Base-by-base conservation (phyloP, 2,329 filamentous ascomycete species). In the Penicillium psychrosexuale region DNA sequence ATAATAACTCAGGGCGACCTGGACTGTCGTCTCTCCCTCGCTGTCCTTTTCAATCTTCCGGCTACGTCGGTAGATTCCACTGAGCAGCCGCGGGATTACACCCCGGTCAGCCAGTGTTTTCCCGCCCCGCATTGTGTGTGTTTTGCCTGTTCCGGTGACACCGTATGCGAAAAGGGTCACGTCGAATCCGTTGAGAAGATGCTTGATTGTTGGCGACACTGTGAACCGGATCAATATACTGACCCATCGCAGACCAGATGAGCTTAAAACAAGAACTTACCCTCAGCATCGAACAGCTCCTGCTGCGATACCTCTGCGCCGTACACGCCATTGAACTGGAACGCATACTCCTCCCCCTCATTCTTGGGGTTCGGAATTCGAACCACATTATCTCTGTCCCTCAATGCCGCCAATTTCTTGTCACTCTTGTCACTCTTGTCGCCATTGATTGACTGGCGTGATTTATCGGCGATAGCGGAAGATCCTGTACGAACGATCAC, bases 331-430 rank as follows among this genome's bases (percentile, higher is more conserved):
- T 94, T 95, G 81, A 97, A 97, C 49, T 92, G 85, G 72, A 97
- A 99, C 51, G 89, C 91, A 75, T 92, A 97, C 68, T 92, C 89
- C 75, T 97, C 93, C 22, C 83, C 80, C 61, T 90, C 89, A 68
- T 97, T 97, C 78, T 94, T 96, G 0, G 93, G 92, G 69, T 91
- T 97, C 3, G 93, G 93, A 66, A 97, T 95, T 72, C 89, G 88
- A 68, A 97, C 85, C 30, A 95, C 77, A 27, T 82, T 84, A 19
- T 85, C 80, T 61, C 80, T 82, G 62, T 82, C 82, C 44, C 83
- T 77, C 48, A 71, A 55, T 34, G 69, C 64, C 2, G 68, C 69
- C 42, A 69, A 43, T 49, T 65, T 64, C 42, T 56, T 58, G 44
- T 55, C 52, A n/a, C 33, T 51, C 40, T 53, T 53, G 11, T 49